These are phyloP conservation scores for Fusarium globosum DNA, from an alignment of 2,329 filamentous ascomycete species.

Conservation along the genomic window DNA sequence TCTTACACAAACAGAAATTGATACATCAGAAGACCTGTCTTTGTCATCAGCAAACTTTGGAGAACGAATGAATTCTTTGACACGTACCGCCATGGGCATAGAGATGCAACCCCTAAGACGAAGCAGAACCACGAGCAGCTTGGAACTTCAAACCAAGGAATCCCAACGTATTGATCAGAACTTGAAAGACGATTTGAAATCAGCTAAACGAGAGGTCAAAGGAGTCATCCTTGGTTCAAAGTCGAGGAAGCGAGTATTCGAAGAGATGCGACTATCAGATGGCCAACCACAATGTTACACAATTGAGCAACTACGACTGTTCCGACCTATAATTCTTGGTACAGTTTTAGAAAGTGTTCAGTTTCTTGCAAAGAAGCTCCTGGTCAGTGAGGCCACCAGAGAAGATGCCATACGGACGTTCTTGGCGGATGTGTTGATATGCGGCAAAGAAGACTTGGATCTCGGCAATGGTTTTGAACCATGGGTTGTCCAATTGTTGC, in stretches of 20 bases:
- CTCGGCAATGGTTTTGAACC: not conserved
- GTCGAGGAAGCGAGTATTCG: not conserved
- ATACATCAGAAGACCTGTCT: fast-evolving
- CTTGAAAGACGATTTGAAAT: not conserved
- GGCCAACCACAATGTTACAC: not conserved
- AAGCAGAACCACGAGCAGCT: fast-evolving
- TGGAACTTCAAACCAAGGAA: not conserved
- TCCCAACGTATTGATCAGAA: not conserved
- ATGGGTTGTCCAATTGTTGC: fast-evolving
- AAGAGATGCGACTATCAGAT: not conserved
- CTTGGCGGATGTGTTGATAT: not conserved
- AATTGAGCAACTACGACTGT: not conserved
- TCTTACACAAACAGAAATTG: fast-evolving
- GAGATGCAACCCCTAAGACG: not conserved
- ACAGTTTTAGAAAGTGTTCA: not conserved
- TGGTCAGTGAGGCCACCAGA: no score
- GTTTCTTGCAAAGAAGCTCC: not conserved
- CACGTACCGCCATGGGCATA: no score
- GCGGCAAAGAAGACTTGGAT: not conserved
- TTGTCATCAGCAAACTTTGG: fast-evolving
- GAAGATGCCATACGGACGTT: fast-evolving
- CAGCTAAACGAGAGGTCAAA: fast-evolving
- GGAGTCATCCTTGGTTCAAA: not conserved
- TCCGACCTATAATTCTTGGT: not conserved
- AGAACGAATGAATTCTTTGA: no score